Conservation (phyloP, 2,329 filamentous ascomycete species). For the Huntiella savannae region DNA sequence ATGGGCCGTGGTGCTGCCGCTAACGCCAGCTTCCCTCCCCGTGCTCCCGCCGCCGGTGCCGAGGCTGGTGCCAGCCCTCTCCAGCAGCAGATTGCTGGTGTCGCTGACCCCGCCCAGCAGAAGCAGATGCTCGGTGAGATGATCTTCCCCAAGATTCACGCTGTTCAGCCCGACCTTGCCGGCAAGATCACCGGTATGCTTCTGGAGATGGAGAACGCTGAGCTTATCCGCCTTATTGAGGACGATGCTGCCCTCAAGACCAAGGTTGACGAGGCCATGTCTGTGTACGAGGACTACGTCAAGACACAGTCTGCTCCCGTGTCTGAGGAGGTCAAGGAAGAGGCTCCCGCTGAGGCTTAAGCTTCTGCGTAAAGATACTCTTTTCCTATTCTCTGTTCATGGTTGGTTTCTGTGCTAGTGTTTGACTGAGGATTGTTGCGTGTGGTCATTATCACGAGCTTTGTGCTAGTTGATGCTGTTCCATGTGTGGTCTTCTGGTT, state of each 20-base stretch:
- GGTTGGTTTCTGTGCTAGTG: not conserved
- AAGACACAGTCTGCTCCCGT: conserved; percentile 47
- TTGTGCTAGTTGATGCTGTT: too few species aligned
- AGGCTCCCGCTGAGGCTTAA: conserved; percentile 25
- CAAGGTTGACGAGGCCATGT: conserved; percentile 95
- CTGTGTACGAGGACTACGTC: conserved; percentile 96
- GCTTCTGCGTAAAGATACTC: not conserved
- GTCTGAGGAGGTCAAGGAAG: conserved; percentile 27
- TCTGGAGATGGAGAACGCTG: conserved; percentile 93
- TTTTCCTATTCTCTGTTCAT: too few species aligned
- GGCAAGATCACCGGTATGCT: conserved; percentile 99
- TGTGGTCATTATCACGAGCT: too few species aligned
- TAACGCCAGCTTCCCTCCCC: conserved; percentile 30
- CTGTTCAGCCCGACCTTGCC: conserved; percentile 82
- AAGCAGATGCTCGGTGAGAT: conserved; percentile 98
- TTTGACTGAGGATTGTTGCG: too few species aligned
- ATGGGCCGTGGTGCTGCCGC: conserved; percentile 23
- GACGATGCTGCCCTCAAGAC: conserved; percentile 74
- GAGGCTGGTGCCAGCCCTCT: conserved; percentile 16
- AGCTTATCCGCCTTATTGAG: conserved; percentile 81
- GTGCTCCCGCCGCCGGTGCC: conserved; percentile 15
- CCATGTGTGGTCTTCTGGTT: too few species aligned
- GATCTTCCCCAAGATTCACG: conserved; percentile 95
- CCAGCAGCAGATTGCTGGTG: conserved; percentile 39
- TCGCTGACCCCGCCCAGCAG: conserved; percentile 53